Percentiles rank a stretch among this genome's conserved stretches.
Conservation (phyloP, 1,284 basidiomycete species). For the Moesziomyces antarcticus region DNA sequence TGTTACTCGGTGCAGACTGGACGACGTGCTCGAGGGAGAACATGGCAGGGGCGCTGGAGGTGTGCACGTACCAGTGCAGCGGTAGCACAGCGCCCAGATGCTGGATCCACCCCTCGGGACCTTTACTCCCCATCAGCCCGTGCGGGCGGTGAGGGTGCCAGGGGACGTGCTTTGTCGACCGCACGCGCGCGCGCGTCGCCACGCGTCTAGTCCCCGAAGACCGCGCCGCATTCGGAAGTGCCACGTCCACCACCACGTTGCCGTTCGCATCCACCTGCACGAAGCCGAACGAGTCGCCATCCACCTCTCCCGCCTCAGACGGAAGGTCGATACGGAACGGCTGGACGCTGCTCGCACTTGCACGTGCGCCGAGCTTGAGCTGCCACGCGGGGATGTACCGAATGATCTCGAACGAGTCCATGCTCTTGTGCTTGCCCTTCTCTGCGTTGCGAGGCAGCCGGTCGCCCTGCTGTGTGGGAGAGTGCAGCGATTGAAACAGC, state of each 20-base stretch:
- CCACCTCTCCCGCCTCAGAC: neutral
- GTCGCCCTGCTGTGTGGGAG: neutral
- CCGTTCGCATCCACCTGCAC: conserved; percentile 19
- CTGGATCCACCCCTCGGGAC: conserved; percentile 37
- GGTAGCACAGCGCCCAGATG: conserved; percentile 30
- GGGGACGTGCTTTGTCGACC: conserved; percentile 11
- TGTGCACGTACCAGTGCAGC: conserved; percentile 47
- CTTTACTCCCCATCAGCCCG: conserved; percentile 15
- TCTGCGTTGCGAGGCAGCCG: conserved; percentile 1
- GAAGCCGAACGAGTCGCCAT: conserved; percentile 10
- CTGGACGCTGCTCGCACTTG: conserved; percentile 1
- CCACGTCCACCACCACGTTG: conserved; percentile 24
- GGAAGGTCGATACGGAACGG: conserved; percentile 35
- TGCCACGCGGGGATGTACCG: conserved; percentile 33
- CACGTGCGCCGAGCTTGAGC: conserved; percentile 17
- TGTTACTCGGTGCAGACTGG: neutral
- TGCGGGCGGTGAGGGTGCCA: conserved; percentile 8
- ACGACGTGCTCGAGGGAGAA: conserved; percentile 32
- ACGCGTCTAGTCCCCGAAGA: neutral
- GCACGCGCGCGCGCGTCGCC: conserved; percentile 14
- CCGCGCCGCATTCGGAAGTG: conserved; percentile 1
- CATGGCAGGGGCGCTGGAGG: conserved; percentile 14
- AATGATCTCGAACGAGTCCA: conserved; percentile 20
- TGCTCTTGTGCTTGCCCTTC: conserved; percentile 10
- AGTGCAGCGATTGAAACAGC: conserved; percentile 3